Evolutionary conservation across 148 eudicot genomes (phyloP), one percentile per base, ranked within the genome.

Genomic region (Euryodendron excelsum): DNA sequence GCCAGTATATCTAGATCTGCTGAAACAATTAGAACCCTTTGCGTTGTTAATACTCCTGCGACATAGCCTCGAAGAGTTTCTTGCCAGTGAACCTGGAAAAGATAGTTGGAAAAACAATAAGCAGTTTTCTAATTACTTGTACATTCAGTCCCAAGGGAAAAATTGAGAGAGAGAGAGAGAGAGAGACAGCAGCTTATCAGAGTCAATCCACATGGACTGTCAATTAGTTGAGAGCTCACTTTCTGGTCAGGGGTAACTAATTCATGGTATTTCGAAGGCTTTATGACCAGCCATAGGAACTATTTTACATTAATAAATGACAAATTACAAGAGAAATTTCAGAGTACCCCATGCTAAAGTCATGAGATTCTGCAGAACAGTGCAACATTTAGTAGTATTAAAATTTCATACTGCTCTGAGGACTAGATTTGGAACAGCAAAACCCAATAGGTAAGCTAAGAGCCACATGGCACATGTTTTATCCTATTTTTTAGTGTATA

Each of bases 31-130:
- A 96, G 87, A 76, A 93, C 98, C 75, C 98, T 89, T 56, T 83
- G 90, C 55, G 97, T 96, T 73, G 99, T 96, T 83, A 96, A 78
- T 85, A 96, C 83, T 71, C 97, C 99, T 84, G 97, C 99, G 78
- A 96, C 99, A 78, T 82, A 83, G 66, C 99, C 99, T 86, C 98
- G 90, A 50, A 90, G 97, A 78, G 98, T 96, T 86, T 96, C 98
- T 86, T 96, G 99, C 99, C 99, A 96, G 47, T 88, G 90, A 83
- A 91, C 92, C 99, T 96, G 89, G 72, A 85, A 81, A 56, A 53
- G 17, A 78, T n/a, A 72, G 64, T 36, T 4, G 21, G 36, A 21
- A 50, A 48, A 30, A 45, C 7, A 69, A 39, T 39, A 25, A 55
- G 34, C 37, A 31, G 0, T 44, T 67, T 74, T 25, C 59, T 69